Conservation (phyloP, 192 early-diverging fungal genomes). For the Podila verticillata region DNA sequence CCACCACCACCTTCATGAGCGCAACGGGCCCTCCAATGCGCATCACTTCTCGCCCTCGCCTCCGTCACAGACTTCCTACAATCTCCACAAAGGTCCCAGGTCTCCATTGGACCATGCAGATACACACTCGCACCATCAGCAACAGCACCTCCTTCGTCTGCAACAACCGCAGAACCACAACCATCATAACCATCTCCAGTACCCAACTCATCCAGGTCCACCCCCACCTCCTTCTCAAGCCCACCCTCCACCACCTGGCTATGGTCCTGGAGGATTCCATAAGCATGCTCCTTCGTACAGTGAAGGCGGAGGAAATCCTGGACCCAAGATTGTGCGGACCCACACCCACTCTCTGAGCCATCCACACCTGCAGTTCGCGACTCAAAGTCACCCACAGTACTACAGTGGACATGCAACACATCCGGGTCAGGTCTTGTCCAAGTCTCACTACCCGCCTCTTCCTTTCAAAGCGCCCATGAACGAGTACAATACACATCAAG, state of each 20-base stretch:
- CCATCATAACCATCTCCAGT: slow-evolving; percentile 13
- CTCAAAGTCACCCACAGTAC: not conserved
- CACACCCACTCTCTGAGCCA: slow-evolving; percentile 39
- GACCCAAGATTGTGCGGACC: not conserved
- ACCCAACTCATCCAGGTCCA: slow-evolving; percentile 5
- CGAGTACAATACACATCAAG: not conserved
- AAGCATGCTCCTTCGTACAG: not conserved
- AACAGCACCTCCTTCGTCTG: not conserved
- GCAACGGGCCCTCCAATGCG: too few species aligned
- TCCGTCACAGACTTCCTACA: not conserved
- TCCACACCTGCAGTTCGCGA: slow-evolving; percentile 17
- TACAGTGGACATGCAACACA: not conserved
- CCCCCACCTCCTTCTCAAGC: not conserved
- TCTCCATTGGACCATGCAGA: not conserved
- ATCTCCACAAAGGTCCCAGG: not conserved
- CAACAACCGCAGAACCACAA: not conserved
- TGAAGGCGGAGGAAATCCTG: slow-evolving; percentile 4
- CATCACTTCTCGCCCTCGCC: not conserved
- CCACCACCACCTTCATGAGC: too few species aligned
- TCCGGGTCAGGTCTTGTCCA: not conserved
- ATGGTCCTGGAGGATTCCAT: not conserved
- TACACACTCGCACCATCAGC: slow-evolving; percentile 3
- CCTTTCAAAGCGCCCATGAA: not conserved
- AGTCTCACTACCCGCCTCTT: slow-evolving; percentile 7
- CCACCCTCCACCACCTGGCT: not conserved